phyloP scores from a whole-genome alignment of 495 filamentous ascomycete genomes.

The Poronia punctata region DNA sequence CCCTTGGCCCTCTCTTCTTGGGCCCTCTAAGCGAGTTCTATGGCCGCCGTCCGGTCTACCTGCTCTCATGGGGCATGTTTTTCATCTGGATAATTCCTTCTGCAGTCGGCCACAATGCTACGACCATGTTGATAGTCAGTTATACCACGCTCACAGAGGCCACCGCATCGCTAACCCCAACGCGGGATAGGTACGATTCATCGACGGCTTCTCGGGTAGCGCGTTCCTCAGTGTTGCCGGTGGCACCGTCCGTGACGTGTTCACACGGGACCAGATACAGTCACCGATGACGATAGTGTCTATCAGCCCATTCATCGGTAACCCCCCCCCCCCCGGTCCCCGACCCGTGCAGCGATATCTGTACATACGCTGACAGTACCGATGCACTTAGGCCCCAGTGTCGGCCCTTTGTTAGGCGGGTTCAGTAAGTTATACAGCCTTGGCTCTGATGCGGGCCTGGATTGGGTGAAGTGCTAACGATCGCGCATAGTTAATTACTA shows the following conservation, averaged over 20 bases:
- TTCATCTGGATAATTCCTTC: conserved; percentile 83
- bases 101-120: conserved; percentile 75
- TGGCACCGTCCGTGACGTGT: conserved; percentile 87
- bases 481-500: conserved; percentile 54
- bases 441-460: not conserved
- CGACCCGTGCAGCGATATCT: not conserved
- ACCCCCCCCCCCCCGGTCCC: conserved; percentile 29
- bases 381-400: conserved; percentile 26
- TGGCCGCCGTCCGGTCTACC: conserved; percentile 78
- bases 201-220: conserved; percentile 76
- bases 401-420: conserved; percentile 52
- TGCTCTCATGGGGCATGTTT: conserved; percentile 70
- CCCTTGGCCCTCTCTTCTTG: conserved; percentile 65
- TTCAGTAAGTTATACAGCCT: conserved; percentile 33
- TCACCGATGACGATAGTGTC: conserved; percentile 62
- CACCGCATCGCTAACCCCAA: no score
- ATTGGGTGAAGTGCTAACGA: conserved; percentile 42
- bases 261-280: conserved; percentile 64
- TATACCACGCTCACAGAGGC: no score
- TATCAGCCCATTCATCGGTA: conserved; percentile 69
- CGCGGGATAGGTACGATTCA: conserved; percentile 53
- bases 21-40: conserved; percentile 68
- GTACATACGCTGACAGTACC: conserved; percentile 12
- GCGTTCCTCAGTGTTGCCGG: conserved; percentile 89
- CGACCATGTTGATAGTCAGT: conserved; percentile 64